Evolutionary conservation across 208 protist genomes (phyloP), one percentile per base, ranked within the genome.

Genomic region (Crithidia mellificae): DNA sequence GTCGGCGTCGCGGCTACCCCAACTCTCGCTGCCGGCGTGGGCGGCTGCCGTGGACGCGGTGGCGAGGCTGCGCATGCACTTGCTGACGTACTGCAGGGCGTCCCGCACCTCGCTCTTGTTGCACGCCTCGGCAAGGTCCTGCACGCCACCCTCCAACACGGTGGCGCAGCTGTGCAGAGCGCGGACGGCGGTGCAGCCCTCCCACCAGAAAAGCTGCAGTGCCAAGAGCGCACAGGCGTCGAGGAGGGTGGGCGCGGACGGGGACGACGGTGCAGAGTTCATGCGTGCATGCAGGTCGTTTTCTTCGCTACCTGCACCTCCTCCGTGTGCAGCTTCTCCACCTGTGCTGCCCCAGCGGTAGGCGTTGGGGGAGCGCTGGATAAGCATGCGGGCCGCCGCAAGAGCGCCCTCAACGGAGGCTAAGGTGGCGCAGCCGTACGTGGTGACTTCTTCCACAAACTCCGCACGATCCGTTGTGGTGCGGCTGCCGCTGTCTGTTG

Each of bases 121-220:
- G 34, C 74, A 85, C 34, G 54, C 65, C 51, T 63, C 63, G 17
- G 81, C 72, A 2, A 90, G 55, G 43, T 85, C 61, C 22, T 39
- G 41, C n/a, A 91, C 32, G 2, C 68, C 47, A 15, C 58, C 11
- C 25, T 61, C 41, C 20, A 94, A 55, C 14, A 46, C 36, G 6
- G 12, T 51, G 32, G 74, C 44, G 4, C 70, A 61, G 4, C 34
- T 3, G 41, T 77, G 65, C 55, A 94, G 44, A 0, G 38, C 54
- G 2, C 53, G 53, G 2, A 63, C 73, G 2, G 74, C 36, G 9
- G 47, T 44, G 59, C 82, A 78, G 36, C 85, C 88, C 41, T 88
- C 81, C 85, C 82, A 86, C 81, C 84, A 86, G 56, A 94, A 87
- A 30, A 72, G 61, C 43, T 91, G 80, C 11, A 88, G 41, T 8